Evolutionary conservation across 2,329 filamentous ascomycete genomes (phyloP).

Genomic region (Didymella pinodella): DNA sequence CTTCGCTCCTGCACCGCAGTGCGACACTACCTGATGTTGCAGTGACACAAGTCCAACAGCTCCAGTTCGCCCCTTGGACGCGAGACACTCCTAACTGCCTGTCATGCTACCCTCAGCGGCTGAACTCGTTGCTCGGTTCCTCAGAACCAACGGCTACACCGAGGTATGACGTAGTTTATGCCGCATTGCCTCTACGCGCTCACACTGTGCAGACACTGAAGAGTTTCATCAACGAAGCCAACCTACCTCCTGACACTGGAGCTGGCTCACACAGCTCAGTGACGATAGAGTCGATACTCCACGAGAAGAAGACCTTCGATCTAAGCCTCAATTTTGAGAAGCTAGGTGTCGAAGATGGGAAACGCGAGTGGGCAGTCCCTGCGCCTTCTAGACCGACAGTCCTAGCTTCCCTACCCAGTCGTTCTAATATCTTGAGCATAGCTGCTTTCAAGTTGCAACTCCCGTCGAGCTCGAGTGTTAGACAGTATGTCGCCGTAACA

Average conservation of each 20-base stretch:
- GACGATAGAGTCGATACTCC: slow-evolving; percentile 66
- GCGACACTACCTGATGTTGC: slow-evolving; percentile 6
- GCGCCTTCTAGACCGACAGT: slow-evolving; percentile 57
- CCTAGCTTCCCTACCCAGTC: slow-evolving; percentile 55
- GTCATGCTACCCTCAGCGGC: slow-evolving; percentile 50
- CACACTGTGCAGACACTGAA: slow-evolving; percentile 59
- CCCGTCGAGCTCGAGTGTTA: slow-evolving; percentile 20
- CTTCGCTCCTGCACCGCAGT: slow-evolving; percentile 9
- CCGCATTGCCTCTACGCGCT: slow-evolving; percentile 8
- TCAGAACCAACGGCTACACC: slow-evolving; percentile 51
- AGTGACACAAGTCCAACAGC: slow-evolving; percentile 6
- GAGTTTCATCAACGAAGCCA: slow-evolving; percentile 66
- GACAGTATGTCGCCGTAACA: slow-evolving; percentile 44
- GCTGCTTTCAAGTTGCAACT: slow-evolving; percentile 53
- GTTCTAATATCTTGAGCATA: slow-evolving; percentile 63
- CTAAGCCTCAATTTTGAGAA: slow-evolving; percentile 64
- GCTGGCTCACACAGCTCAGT: slow-evolving; percentile 53
- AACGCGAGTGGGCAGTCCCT: slow-evolving; percentile 55
- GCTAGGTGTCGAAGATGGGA: slow-evolving; percentile 55
- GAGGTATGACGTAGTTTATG: slow-evolving; percentile 44
- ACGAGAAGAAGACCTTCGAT: slow-evolving; percentile 68
- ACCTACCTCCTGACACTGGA: slow-evolving; percentile 61
- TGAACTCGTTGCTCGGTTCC: slow-evolving; percentile 54
- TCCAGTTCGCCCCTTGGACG: neutral
- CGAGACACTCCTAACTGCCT: neutral